phyloP scores from a whole-genome alignment of 768 basidiomycete genomes.

The Coprinopsis cinerea region DNA sequence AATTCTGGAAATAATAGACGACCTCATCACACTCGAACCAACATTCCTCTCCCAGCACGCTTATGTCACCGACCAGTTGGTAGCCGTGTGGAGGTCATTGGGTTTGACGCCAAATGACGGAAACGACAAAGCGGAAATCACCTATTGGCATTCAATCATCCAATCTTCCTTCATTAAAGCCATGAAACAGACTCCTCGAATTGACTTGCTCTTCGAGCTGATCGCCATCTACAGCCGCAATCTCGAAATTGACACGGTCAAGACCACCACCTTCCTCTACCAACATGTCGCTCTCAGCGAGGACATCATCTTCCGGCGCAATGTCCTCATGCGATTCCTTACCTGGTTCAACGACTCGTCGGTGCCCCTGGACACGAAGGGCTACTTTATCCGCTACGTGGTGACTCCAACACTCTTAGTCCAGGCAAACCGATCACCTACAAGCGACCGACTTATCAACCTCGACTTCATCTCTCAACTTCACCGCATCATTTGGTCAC shows the following conservation, averaged over 20 bases:
- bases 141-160: constrained; percentile 59
- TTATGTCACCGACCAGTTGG: constrained; percentile 63
- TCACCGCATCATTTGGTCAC: constrained; percentile 76
- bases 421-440: constrained; percentile 52
- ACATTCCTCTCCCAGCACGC: constrained; percentile 67
- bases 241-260: constrained; percentile 76
- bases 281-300: constrained; percentile 72
- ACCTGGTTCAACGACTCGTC: constrained; percentile 70
- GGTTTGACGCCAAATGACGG: constrained; percentile 37
- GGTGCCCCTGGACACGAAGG: constrained; percentile 70
- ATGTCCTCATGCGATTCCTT: constrained; percentile 78
- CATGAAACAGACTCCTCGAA: constrained; percentile 63
- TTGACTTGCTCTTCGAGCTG: constrained; percentile 87
- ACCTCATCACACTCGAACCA: constrained; percentile 62
- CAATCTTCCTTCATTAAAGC: constrained; percentile 73
- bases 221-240: constrained; percentile 75
- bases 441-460: constrained; percentile 62
- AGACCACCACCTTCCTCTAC: constrained; percentile 80
- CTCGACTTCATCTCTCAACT: constrained; percentile 63
- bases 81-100: constrained; percentile 67
- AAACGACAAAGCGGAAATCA: constrained; percentile 40
- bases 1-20: constrained; percentile 70
- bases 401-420: constrained; percentile 83
- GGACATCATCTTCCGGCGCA: constrained; percentile 67
- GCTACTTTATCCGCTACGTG: constrained; percentile 72